Conservation (phyloP, 2,329 filamentous ascomycete genomes). For the Penicillium sp. region DNA sequence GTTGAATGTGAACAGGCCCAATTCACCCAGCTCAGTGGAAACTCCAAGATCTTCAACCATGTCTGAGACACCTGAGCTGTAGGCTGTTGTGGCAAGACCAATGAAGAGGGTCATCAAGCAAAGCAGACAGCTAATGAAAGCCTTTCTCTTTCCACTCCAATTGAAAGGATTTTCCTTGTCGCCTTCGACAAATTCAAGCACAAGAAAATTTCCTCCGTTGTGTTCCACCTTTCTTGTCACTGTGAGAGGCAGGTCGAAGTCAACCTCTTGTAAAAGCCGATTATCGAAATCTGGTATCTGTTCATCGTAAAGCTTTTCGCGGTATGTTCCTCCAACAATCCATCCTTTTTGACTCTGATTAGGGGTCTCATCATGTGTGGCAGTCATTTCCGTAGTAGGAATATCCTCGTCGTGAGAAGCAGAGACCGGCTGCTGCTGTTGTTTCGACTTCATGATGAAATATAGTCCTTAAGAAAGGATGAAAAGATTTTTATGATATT, state of each 20-base stretch:
- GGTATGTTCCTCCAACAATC: constrained; percentile 31
- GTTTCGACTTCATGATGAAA: constrained; percentile 23
- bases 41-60: constrained; percentile 50
- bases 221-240: constrained; percentile 44
- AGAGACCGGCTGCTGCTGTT: constrained; percentile 23
- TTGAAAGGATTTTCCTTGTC: constrained; percentile 56
- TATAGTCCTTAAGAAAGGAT: neutral
- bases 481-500: neutral
- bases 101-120: constrained; percentile 57
- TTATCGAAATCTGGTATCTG: constrained; percentile 17
- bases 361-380: constrained; percentile 8
- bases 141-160: constrained; percentile 47
- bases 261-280: constrained; percentile 37
- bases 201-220: constrained; percentile 47
- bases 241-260: constrained; percentile 52
- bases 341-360: constrained; percentile 13
- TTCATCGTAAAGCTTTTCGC: constrained; percentile 23
- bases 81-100: constrained; percentile 55
- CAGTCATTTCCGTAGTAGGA: constrained; percentile 3
- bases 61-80: constrained; percentile 49
- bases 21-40: constrained; percentile 45
- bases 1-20: constrained; percentile 54
- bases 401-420: constrained; percentile 27
- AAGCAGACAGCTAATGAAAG: constrained; percentile 48
- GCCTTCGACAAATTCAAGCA: constrained; percentile 48